These are phyloP conservation scores for Amanita muscaria DNA, from an alignment of 768 basidiomycete species.

Conservation along the genomic window DNA sequence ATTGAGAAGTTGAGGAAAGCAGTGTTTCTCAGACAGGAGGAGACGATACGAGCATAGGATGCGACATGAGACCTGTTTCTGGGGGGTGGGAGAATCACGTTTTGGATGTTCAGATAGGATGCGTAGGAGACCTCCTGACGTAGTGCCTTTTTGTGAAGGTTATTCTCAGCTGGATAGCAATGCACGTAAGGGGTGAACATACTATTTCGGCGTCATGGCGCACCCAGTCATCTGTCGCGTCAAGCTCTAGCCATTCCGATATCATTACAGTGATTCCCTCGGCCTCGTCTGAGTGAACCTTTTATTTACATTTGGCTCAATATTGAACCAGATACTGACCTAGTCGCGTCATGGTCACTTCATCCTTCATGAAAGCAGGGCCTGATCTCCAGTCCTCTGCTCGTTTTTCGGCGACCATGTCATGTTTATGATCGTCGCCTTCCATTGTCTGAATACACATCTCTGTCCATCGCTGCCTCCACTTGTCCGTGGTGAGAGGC, in stretches of 20 bases:
- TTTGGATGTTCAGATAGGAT: conserved; percentile 80
- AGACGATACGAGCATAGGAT: conserved; percentile 89
- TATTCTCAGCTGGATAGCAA: neutral
- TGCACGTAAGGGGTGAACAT: conserved; percentile 22
- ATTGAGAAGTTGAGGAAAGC: conserved; percentile 77
- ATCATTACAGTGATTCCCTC: conserved; percentile 66
- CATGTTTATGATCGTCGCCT: conserved; percentile 27
- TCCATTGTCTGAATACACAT: conserved; percentile 71
- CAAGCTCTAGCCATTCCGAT: conserved; percentile 94
- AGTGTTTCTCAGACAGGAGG: conserved; percentile 59
- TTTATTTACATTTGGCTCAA: neutral
- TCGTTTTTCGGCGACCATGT: conserved; percentile 40
- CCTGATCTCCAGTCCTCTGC: conserved; percentile 86
- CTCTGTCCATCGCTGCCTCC: conserved; percentile 81
- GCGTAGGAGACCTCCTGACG: conserved; percentile 91
- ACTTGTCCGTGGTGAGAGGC: conserved; percentile 83
- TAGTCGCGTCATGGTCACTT: conserved; percentile 85
- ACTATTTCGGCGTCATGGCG: conserved; percentile 95
- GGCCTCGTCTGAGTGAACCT: conserved; percentile 49
- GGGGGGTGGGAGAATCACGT: conserved; percentile 84
- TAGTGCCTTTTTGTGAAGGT: conserved; percentile 57
- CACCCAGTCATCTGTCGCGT: conserved; percentile 87
- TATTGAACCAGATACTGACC: conserved; percentile 31
- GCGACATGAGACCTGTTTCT: conserved; percentile 75
- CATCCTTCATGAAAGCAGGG: conserved; percentile 70